Evolutionary conservation across 768 basidiomycete species (phyloP).

Genomic region (Trametes punicea): DNA sequence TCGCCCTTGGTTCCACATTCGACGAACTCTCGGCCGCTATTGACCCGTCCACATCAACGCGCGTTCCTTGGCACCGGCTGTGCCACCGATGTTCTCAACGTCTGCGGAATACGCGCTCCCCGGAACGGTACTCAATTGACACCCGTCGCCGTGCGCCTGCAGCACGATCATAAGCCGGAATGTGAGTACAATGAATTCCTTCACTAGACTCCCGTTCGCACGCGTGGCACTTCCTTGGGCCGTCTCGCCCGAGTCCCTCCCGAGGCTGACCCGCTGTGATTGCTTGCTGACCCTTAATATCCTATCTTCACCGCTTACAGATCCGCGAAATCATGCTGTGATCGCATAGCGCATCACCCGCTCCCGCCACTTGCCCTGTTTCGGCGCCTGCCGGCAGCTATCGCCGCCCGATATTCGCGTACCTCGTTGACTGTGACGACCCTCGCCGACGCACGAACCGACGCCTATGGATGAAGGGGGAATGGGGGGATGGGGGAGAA

Average conservation of each 20-base stretch:
- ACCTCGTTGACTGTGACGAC: too few relatives aligned
- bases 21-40: not conserved
- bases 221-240: not conserved
- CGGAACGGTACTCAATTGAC: not conserved
- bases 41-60: not conserved
- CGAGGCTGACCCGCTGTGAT: constrained; percentile 2
- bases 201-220: constrained; percentile 3
- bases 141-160: constrained; percentile 9
- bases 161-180: constrained; percentile 70
- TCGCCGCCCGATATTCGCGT: not conserved
- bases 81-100: not conserved
- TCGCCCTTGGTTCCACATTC: constrained; percentile 2
- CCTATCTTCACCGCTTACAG: constrained; percentile 27
- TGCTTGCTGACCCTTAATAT: not conserved
- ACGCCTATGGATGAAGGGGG: not conserved
- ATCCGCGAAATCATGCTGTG: constrained; percentile 52
- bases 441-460: not conserved
- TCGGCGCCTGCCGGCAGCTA: not conserved
- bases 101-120: not conserved
- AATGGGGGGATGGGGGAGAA: not conserved
- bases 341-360: not conserved
- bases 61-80: constrained; percentile 2
- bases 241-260: not conserved
- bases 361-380: not conserved
- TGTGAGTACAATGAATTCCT: constrained; percentile 41